Percentiles rank a stretch among this genome's conserved stretches.
Evolutionary conservation across 139 green algal genomes (phyloP).

Genomic region (Diplosphaera chodatii): DNA sequence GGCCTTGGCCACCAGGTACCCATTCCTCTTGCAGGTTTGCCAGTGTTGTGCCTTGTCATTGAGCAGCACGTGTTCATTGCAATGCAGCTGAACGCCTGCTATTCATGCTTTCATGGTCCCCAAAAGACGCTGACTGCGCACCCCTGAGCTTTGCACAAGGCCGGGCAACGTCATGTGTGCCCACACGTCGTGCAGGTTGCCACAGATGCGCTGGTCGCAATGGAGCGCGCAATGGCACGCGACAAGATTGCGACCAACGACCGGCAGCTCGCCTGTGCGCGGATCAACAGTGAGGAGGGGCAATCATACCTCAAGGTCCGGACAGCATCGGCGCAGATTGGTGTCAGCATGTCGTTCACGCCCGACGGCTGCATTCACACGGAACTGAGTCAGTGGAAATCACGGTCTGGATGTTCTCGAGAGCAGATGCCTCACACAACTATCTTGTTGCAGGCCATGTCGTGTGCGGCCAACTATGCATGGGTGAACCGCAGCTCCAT

Average conservation of each 20-base stretch:
- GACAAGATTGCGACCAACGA: constrained; percentile 77
- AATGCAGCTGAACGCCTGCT: too few relatives aligned
- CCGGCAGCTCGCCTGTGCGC: constrained; percentile 80
- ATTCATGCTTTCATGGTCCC: too few relatives aligned
- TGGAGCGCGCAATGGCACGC: constrained; percentile 78
- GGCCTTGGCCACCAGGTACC: constrained; percentile 79
- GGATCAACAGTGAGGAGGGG: constrained; percentile 62
- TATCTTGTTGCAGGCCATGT: constrained; percentile 50
- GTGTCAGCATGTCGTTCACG: too few relatives aligned
- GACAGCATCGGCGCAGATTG: too few relatives aligned
- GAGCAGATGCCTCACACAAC: not conserved
- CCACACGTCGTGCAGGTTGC: too few relatives aligned
- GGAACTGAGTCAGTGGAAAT: too few relatives aligned
- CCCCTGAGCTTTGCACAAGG: too few relatives aligned
- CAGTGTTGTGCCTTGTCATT: not conserved
- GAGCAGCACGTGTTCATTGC: too few relatives aligned
- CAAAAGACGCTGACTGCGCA: too few relatives aligned
- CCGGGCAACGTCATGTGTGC: too few relatives aligned
- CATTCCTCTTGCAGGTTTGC: not conserved
- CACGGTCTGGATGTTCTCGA: too few relatives aligned
- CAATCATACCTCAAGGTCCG: constrained; percentile 9
- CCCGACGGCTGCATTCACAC: too few relatives aligned
- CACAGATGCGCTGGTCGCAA: constrained; percentile 77
- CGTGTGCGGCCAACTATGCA: constrained; percentile 87
- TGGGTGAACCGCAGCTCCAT: constrained; percentile 86